Base-by-base conservation (phyloP, 2,329 filamentous ascomycete genomes). In the Fusarium brachygibbosum region DNA sequence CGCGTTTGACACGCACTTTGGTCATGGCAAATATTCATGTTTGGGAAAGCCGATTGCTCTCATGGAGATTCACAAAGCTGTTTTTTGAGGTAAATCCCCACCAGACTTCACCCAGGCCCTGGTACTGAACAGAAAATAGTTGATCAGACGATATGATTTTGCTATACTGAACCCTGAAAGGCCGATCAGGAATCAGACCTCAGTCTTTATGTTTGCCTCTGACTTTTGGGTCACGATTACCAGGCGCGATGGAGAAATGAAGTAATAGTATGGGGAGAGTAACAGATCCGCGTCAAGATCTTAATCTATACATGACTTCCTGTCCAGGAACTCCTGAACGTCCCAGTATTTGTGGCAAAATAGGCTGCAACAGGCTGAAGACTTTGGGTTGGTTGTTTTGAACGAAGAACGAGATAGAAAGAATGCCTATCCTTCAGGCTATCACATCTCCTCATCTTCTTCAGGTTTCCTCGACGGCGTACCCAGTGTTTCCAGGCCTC, bases 401-500 rank as follows among this genome's bases (percentile, higher is more conserved):
- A 16, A 4, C 1, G 13, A 1, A 14, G 5, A 14, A 21, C 5
- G n/a, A 12, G 19, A 35, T 17, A 21, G 7, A 5, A 19, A 11
- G 14, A 13, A 28, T 8, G 4, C 7, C n/a, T 10, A 5, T 5
- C 8, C 5, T 44, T 14, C 16, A 31, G n/a, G 28, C 19, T 29
- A 46, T 72, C 32, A 59, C 41, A 53, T 40, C 12, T 66, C 63
- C 12, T 75, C 63, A 21, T 74, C 72, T 19, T 70, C 68, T 19
- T 70, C 68, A 3, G 73, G 72, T 25, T 75, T 73, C 29, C 68
- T 71, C 21, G 68, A 72, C 4, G 69, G 63, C 23, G 75, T 76
- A 13, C 79, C 80, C 2, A 81, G 59, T 21, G 75, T 81, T 28
- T 81, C 80, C 17, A 80, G 53, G 1, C 80, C 80, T 37, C 79